Conservation (phyloP, 73 alveolate species). For the Symbiodinium pilosum region DNA sequence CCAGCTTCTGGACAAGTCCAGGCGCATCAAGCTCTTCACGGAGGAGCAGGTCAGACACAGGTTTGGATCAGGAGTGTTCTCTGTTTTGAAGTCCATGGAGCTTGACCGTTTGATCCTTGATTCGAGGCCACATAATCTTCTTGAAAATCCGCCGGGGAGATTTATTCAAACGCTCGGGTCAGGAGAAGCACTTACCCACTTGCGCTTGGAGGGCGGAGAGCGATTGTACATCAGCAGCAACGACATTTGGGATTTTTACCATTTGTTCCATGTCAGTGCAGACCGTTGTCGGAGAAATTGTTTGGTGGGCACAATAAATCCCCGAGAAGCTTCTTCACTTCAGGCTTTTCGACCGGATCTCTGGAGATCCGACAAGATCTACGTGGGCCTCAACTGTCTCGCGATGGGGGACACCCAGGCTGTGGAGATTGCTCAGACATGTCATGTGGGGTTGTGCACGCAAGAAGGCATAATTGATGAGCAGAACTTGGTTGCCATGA, state of each 20-base stretch:
- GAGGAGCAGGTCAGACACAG: not conserved
- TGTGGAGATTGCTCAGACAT: not conserved
- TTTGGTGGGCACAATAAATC: not conserved
- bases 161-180: not conserved
- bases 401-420: slow-evolving; percentile 45
- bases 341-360: not conserved
- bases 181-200: not conserved
- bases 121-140: not conserved
- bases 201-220: not conserved
- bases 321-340: not conserved
- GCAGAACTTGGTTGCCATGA: not conserved
- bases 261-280: not conserved
- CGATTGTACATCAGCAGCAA: not conserved
- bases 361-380: not conserved
- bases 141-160: not conserved
- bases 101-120: not conserved
- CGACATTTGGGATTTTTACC: too few species aligned
- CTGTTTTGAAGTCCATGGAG: not conserved
- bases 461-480: not conserved
- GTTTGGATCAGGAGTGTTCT: not conserved
- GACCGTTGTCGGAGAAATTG: not conserved
- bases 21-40: not conserved
- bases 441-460: not conserved
- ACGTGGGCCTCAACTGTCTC: not conserved
- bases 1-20: not conserved